Evolutionary conservation across 176 grass and related monocot species (phyloP).

Genomic region (Aegilops bicornis): DNA sequence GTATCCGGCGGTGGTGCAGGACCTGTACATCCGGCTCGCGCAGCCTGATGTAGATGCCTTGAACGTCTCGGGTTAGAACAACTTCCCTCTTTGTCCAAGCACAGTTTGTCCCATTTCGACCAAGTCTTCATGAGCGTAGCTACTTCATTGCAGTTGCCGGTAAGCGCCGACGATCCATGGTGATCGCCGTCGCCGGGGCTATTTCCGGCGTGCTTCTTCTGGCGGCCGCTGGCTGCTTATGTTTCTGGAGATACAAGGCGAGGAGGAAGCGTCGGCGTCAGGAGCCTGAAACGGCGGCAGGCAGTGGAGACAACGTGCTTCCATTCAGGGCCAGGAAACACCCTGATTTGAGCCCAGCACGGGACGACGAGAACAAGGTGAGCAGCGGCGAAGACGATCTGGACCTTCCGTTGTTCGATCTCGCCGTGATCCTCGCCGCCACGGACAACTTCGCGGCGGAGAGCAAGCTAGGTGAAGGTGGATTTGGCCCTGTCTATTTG

Average conservation of each 20-base stretch:
- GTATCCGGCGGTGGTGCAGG: too few species aligned
- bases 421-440: not conserved
- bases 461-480: constrained; percentile 44
- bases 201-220: constrained; percentile 16
- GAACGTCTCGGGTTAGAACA: constrained; percentile 13
- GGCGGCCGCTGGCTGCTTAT: not conserved
- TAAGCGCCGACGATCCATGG: not conserved
- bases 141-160: constrained; percentile 40
- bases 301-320: not conserved
- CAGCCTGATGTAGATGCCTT: constrained; percentile 46
- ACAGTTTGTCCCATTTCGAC: not conserved
- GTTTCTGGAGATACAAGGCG: not conserved
- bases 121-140: too few species aligned
- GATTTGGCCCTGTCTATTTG: constrained; percentile 50
- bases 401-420: constrained; percentile 36
- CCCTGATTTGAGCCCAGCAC: not conserved
- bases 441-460: constrained; percentile 26
- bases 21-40: not conserved
- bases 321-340: constrained; percentile 21
- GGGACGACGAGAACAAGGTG: not conserved
- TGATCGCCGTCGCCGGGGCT: not conserved
- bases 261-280: not conserved
- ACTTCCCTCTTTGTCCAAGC: not conserved
- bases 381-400: constrained; percentile 16
- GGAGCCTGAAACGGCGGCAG: not conserved